Evolutionary conservation across 169 alveolate species (phyloP), one percentile per base, ranked within the genome.

Genomic region (Ichthyophthirius multifiliis): DNA sequence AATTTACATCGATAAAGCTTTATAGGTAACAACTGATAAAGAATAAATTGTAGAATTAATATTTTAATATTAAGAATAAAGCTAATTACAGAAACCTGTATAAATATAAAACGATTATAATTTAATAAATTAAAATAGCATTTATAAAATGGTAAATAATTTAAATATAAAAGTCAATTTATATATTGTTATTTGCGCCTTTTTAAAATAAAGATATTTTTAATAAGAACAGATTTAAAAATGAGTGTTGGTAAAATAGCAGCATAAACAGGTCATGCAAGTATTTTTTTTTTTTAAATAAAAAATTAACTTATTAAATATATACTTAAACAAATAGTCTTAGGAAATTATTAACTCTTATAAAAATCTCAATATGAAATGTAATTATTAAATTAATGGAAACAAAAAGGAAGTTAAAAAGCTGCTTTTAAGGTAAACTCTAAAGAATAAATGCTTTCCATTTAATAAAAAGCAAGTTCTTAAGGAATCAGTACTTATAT

Each of bases 201-300:
- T n/a, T n/a, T n/a, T n/a, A n/a, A n/a, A 37, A 34, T 31, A 34
- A n/a, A 67, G 77, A 82, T 81, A 1, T 81, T 65, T 43, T 65
- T 86, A 31, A 88, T 82, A 1, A 81, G 91, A 63, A 76, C 32
- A 62, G 91, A 86, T 75, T 41, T 86, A 5, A 78, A 78, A 46
- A 86, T 86, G 91, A 81, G 91, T 39, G 74, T 78, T 31, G 91
- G 91, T 27, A 86, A 86, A 67, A 82, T 86, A 16, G 91, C 91
- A 55, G 88, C 91, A 18, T 74, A 86, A 73, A 82, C 83, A 34
- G 91, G 91, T n/a, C 91, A 86, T 81, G 87, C 91, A 74, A 67
- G 81, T 74, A 74, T 30, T n/a, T n/a, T n/a, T n/a, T n/a, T n/a
- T n/a, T n/a, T n/a, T n/a, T n/a, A n/a, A n/a, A n/a, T n/a, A n/a